Base-by-base conservation (phyloP, 1,139 yeast genomes). In the Chernovozyma aurita region DNA sequence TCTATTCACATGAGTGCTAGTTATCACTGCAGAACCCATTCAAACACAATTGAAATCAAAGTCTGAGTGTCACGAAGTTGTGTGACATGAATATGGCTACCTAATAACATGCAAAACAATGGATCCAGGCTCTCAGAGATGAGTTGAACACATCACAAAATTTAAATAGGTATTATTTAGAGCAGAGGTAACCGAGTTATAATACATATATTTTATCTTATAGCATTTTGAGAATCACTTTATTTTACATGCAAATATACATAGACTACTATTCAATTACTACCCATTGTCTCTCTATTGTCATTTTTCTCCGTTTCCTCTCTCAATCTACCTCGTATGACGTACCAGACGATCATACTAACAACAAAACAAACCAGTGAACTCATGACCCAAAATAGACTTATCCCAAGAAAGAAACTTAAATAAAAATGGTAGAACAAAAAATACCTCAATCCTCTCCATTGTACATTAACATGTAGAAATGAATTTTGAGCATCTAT, bases 381-480 rank as follows among this genome's bases (percentile, higher is more conserved):
- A 40, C 76, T 57, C 32, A 64, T 38, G 13, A 42, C 37, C 80
- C 85, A 80, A 44, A 80, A 71, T 1, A 65, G 24, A 0, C 54
- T 39, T 1, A 73, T 71, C 1, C 86, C 87, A 8, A 73, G 28
- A 1, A 73, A n/a, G 39, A 78, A 68, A 34, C 76, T 67, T 0
- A 63, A 37, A 13, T 61, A 49, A 38, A 71, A 73, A 50, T 78
- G 74, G 34, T 70, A 62, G 37, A 70, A 72, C 52, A 83, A 52
- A 41, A 77, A 72, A 52, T 71, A 78, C 26, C 85, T 59, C 33
- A 82, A 53, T 0, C 90, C 90, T 15, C 56, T 59, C 73, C 80
- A 77, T 34, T 70, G 59, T 9, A 61, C 51, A 16, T 43, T 48
- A 21, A 50, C 41, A 30, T 46, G 47, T n/a, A 49, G 24, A 9